These are phyloP conservation scores for Neofusicoccum sp. DNA, from an alignment of 2,329 filamentous ascomycete species.

Conservation along the genomic window DNA sequence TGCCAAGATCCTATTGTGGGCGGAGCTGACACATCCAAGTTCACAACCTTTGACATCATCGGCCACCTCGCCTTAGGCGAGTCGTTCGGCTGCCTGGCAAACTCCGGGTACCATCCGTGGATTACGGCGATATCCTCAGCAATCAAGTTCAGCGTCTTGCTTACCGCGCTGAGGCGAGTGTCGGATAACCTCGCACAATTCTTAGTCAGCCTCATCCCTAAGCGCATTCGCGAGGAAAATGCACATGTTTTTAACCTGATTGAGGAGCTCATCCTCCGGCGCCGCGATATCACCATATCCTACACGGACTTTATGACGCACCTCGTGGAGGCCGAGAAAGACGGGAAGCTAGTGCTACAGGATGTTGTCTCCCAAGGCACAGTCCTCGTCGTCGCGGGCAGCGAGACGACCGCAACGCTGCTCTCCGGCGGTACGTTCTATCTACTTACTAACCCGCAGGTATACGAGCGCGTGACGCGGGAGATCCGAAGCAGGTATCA, in stretches of 20 bases:
- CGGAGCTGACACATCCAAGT: constrained; percentile 33
- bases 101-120: constrained; percentile 20
- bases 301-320: constrained; percentile 38
- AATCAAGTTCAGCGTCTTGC: constrained; percentile 19
- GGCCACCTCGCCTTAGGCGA: constrained; percentile 31
- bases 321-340: constrained; percentile 34
- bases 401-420: constrained; percentile 45
- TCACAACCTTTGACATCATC: constrained; percentile 9
- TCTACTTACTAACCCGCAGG: constrained; percentile 27
- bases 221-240: background rate
- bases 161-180: background rate
- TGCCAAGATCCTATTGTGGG: constrained; percentile 24
- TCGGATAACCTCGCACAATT: background rate
- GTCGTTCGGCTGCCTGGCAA: constrained; percentile 27
- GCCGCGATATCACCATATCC: constrained; percentile 22
- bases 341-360: constrained; percentile 22
- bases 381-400: constrained; percentile 44
- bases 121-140: constrained; percentile 22
- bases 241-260: background rate
- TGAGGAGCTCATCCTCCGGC: background rate
- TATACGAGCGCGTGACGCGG: constrained; percentile 27
- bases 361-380: constrained; percentile 42
- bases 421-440: constrained; percentile 39
- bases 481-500: constrained; percentile 31
- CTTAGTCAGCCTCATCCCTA: background rate